These are phyloP conservation scores for Mucor plumbeus DNA, from an alignment of 371 early-diverging fungal species.

Conservation along the genomic window DNA sequence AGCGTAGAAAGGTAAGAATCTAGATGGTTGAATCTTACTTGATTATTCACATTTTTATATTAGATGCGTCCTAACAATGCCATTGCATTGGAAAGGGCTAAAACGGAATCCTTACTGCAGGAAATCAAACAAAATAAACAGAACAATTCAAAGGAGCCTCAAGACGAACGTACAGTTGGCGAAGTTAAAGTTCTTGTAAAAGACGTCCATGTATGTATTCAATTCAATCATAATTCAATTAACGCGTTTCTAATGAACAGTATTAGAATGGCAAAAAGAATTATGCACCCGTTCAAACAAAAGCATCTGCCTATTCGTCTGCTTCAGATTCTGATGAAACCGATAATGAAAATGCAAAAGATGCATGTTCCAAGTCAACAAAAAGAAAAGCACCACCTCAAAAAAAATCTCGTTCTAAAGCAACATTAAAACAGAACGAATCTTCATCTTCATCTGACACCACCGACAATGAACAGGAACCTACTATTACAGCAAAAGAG, in stretches of 20 bases:
- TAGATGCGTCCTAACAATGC: conserved; percentile 22
- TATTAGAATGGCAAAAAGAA: no score
- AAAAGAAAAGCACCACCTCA: background rate
- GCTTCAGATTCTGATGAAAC: conserved; percentile 10
- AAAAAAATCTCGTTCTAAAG: background rate
- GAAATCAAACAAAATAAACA: background rate
- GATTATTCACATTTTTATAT: no score
- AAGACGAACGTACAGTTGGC: no score
- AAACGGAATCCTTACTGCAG: background rate
- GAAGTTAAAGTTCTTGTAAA: no score
- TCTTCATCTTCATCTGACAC: conserved; percentile 20
- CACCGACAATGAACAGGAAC: conserved; percentile 6
- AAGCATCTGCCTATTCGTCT: background rate
- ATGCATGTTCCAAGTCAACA: background rate
- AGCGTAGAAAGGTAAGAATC: conserved; percentile 7
- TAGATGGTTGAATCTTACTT: background rate
- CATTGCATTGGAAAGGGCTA: conserved; percentile 13
- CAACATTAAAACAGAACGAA: background rate
- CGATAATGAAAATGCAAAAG: background rate
- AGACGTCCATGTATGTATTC: no score
- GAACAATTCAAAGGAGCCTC: background rate
- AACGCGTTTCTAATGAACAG: no score
- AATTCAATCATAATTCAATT: no score
- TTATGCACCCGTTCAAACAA: no score
- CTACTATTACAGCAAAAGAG: background rate